phyloP scores from a whole-genome alignment of 495 filamentous ascomycete genomes.

The Acidomyces sp. region DNA sequence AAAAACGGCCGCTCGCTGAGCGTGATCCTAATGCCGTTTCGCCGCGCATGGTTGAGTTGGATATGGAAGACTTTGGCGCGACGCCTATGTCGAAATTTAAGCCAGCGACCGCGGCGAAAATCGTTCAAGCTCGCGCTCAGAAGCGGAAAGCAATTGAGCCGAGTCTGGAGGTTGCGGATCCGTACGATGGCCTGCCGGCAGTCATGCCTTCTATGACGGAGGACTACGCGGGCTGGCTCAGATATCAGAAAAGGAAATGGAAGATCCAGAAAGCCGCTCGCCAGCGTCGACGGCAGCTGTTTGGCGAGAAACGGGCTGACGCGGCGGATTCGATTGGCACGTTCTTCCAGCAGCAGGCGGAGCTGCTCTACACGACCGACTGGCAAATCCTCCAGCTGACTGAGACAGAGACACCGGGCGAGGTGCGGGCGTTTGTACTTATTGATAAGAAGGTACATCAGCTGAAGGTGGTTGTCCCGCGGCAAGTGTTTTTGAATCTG shows the following conservation, averaged over 20 bases:
- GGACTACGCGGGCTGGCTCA: slow-evolving; percentile 78
- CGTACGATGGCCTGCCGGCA: slow-evolving; percentile 70
- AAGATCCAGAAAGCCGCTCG: slow-evolving; percentile 92
- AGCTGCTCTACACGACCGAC: slow-evolving; percentile 73
- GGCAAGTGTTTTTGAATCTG: slow-evolving; percentile 82
- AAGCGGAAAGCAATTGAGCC: slow-evolving; percentile 73
- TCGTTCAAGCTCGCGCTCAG: slow-evolving; percentile 45
- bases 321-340: slow-evolving; percentile 63
- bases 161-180: slow-evolving; percentile 47
- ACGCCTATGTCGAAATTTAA: slow-evolving; percentile 43
- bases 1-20: slow-evolving; percentile 60
- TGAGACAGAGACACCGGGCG: slow-evolving; percentile 64
- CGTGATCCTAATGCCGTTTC: slow-evolving; percentile 55
- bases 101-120: slow-evolving; percentile 48
- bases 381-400: slow-evolving; percentile 90
- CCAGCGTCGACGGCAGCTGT: slow-evolving; percentile 74
- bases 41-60: slow-evolving; percentile 41
- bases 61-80: slow-evolving; percentile 77
- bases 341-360: slow-evolving; percentile 82
- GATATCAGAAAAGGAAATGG: slow-evolving; percentile 98
- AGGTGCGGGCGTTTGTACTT: slow-evolving; percentile 77
- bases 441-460: slow-evolving; percentile 84
- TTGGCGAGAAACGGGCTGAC: slow-evolving; percentile 66
- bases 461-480: slow-evolving; percentile 77
- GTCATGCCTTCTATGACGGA: slow-evolving; percentile 75